A percentile compares a stretch with the other conserved stretches of the same genome.
phyloP scores from a whole-genome alignment of 2,329 filamentous ascomycete species.

The Tolypocladium ovalisporum region DNA sequence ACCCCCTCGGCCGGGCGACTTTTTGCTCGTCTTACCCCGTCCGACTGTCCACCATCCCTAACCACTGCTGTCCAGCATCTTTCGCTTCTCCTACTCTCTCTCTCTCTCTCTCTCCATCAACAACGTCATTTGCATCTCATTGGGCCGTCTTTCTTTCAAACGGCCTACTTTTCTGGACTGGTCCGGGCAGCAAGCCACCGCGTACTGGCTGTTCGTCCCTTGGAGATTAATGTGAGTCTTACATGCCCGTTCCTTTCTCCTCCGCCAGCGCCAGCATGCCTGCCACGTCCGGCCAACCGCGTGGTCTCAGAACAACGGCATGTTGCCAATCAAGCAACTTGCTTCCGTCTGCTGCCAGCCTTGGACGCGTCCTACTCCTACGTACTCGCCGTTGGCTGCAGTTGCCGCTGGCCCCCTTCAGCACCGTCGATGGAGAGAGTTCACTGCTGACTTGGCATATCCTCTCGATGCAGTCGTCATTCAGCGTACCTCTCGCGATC shows the following conservation, averaged over 20 bases:
- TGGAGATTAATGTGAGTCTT: constrained; percentile 25
- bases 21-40: not conserved
- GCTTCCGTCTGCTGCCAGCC: constrained; percentile 3
- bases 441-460: not conserved
- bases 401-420: not conserved
- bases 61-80: not conserved
- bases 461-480: constrained; percentile 15
- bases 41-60: not conserved
- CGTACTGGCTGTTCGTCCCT: not conserved
- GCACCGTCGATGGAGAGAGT: not conserved
- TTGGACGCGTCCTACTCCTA: not conserved
- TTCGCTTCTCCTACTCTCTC: not conserved
- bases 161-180: not conserved
- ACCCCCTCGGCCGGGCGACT: constrained; percentile 1
- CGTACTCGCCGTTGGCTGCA: not conserved
- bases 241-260: constrained; percentile 12
- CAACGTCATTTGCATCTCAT: not conserved
- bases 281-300: constrained; percentile 17
- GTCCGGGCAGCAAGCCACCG: not conserved
- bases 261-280: constrained; percentile 16
- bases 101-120: not conserved
- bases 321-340: constrained; percentile 1
- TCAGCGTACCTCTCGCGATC: constrained; percentile 4
- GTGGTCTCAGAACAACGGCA: constrained; percentile 2
- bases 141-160: not conserved